phyloP scores from a whole-genome alignment of 805 yeast species.

The Torulaspora franciscae region DNA sequence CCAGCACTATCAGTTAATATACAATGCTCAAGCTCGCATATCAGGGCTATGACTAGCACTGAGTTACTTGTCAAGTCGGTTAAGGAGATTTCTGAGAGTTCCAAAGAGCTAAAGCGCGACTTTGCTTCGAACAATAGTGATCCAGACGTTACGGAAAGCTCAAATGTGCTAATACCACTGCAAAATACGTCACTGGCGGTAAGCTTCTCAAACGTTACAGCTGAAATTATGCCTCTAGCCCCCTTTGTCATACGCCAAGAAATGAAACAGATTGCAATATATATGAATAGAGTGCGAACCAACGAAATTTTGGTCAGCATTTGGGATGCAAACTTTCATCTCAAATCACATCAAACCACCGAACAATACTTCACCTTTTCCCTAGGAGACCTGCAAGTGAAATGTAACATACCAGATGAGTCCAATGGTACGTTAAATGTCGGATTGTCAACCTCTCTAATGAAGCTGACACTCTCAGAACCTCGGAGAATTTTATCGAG shows the following conservation, averaged over 20 bases:
- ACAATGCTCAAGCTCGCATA: conserved; percentile 21
- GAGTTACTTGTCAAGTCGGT: conserved; percentile 15
- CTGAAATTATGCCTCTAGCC: conserved; percentile 25
- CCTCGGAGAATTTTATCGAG: conserved; percentile 27
- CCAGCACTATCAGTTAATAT: conserved; percentile 19
- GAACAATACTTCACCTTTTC: conserved; percentile 30
- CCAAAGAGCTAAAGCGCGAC: conserved; percentile 4
- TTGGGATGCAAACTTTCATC: conserved; percentile 25
- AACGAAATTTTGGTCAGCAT: conserved; percentile 19
- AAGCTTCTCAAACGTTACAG: conserved; percentile 21
- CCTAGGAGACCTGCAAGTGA: conserved; percentile 21
- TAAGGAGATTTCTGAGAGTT: conserved; percentile 13
- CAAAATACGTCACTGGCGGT: conserved; percentile 4
- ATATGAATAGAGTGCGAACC: conserved; percentile 16
- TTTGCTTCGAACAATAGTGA: background rate
- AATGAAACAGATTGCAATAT: conserved; percentile 21
- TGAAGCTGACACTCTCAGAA: conserved; percentile 29
- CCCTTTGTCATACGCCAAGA: conserved; percentile 26
- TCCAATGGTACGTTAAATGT: conserved; percentile 8
- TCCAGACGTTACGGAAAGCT: background rate
- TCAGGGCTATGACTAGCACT: conserved; percentile 23
- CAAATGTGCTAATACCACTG: background rate
- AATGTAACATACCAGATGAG: conserved; percentile 10
- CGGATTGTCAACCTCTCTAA: conserved; percentile 20
- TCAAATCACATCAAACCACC: conserved; percentile 27